Base-by-base conservation (phyloP, 2,329 filamentous ascomycete species). In the Calonectria montana region DNA sequence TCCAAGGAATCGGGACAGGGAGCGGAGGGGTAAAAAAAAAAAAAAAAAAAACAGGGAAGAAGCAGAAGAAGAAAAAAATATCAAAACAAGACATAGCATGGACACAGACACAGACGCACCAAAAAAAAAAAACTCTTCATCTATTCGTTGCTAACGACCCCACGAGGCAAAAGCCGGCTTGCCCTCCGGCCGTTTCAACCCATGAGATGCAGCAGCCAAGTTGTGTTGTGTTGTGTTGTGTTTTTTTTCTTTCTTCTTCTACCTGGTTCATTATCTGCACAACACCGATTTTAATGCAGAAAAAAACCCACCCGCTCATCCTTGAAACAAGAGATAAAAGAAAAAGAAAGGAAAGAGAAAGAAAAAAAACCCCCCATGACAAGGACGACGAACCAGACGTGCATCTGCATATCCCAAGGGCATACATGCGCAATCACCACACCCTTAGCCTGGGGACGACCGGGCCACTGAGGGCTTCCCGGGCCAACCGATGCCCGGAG, bases 401-500 rank as follows among this genome's bases (percentile, higher is more conserved):
- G 45, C 7, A 21, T 35, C 25, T 43, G 25, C 43, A 47, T 63
- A 35, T 35, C 31, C 25, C 59, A 31, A 23, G 21, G 39, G 62
- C 45, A 45, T 45, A 62, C 37, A 29, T 35, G 62, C 45, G 62
- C 62, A 50, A 50, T 39, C 50, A 67, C 37, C 27, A 62, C 57
- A 55, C 27, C 35, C 35, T 64, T 67, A 59, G 45, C 67, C 29
- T 45, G 63, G 5, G 5, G 5, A 9, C 29, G 55, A n/a, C 31
- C 50, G 43, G 43, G 13, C 35, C n/a, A 39, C 29, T 25, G 29
- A 15, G 55, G 63, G 13, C 29, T 18, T 37, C 41, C 50, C 64
- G 64, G 64, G 25, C 66, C 59, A 69, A 65, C 69, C 57, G 55
- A 63, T 16, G 55, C 65, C 74, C 76, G 79, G 75, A 64, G 67